Conservation (phyloP, 306 rosid genomes). For the Acacia confusa region DNA sequence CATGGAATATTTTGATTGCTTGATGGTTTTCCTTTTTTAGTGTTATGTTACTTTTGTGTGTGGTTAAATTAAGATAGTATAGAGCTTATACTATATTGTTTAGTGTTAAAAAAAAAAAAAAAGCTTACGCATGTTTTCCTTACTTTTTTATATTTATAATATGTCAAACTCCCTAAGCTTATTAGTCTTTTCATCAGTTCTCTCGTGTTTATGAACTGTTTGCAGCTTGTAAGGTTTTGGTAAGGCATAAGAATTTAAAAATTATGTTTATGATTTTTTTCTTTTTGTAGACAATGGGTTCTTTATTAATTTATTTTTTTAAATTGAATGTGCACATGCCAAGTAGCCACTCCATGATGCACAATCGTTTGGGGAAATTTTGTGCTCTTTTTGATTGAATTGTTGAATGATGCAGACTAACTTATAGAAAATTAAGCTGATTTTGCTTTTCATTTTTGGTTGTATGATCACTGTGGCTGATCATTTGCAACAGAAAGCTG, state of each 20-base stretch:
- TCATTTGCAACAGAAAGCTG: constrained; percentile 43
- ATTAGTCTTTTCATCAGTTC: constrained; percentile 4
- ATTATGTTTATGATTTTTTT: background rate
- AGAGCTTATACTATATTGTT: background rate
- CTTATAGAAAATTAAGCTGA: background rate
- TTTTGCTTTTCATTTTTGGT: background rate
- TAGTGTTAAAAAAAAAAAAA: background rate
- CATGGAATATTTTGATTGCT: constrained; percentile 8
- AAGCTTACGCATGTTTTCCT: background rate
- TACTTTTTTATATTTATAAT: background rate
- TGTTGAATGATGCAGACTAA: background rate
- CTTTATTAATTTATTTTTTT: background rate
- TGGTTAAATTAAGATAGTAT: background rate
- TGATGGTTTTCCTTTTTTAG: background rate
- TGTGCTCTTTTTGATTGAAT: background rate
- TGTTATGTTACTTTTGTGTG: background rate
- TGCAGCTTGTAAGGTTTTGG: background rate
- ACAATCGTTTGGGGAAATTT: background rate
- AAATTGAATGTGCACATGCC: background rate
- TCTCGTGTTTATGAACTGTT: background rate
- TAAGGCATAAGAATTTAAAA: background rate
- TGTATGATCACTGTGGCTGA: constrained; percentile 13
- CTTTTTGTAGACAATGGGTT: constrained; percentile 18
- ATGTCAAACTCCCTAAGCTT: background rate
- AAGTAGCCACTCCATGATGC: background rate